phyloP scores from a whole-genome alignment of 1,284 basidiomycete species.

The Microbotryum saponariae region DNA sequence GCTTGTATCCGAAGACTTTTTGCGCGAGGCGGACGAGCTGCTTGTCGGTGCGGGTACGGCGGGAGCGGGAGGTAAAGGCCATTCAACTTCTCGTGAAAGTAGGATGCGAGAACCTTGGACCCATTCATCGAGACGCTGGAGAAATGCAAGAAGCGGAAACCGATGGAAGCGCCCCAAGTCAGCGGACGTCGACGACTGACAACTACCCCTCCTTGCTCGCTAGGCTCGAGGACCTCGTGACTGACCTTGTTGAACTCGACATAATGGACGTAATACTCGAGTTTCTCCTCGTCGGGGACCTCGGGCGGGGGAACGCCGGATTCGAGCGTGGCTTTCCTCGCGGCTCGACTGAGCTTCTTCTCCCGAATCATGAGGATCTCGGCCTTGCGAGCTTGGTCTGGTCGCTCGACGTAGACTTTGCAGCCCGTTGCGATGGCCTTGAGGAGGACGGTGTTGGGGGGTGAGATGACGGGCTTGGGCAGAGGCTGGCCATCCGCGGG shows the following conservation, averaged over 20 bases:
- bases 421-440: conserved; percentile 66
- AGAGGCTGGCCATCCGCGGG: conserved; percentile 7
- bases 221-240: conserved; percentile 33
- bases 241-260: conserved; percentile 82
- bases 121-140: conserved; percentile 87
- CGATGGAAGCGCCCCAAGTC: too few species aligned
- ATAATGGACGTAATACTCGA: conserved; percentile 95
- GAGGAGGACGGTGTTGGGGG: conserved; percentile 34
- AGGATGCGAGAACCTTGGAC: conserved; percentile 82
- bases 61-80: conserved; percentile 62
- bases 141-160: too few species aligned
- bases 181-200: not conserved
- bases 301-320: conserved; percentile 46
- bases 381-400: conserved; percentile 76
- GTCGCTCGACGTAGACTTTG: conserved; percentile 81
- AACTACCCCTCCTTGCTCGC: not conserved
- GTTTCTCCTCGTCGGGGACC: conserved; percentile 47
- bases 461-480: conserved; percentile 33
- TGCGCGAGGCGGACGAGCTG: conserved; percentile 23
- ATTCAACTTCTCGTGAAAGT: conserved; percentile 78
- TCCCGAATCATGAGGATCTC: conserved; percentile 89
- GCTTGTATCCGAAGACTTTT: conserved; percentile 21
- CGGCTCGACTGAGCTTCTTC: conserved; percentile 54
- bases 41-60: conserved; percentile 39
- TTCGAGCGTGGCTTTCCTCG: conserved; percentile 40